These are phyloP conservation scores for Mortierella claussenii DNA, from an alignment of 192 early-diverging fungal species.

Conservation along the genomic window DNA sequence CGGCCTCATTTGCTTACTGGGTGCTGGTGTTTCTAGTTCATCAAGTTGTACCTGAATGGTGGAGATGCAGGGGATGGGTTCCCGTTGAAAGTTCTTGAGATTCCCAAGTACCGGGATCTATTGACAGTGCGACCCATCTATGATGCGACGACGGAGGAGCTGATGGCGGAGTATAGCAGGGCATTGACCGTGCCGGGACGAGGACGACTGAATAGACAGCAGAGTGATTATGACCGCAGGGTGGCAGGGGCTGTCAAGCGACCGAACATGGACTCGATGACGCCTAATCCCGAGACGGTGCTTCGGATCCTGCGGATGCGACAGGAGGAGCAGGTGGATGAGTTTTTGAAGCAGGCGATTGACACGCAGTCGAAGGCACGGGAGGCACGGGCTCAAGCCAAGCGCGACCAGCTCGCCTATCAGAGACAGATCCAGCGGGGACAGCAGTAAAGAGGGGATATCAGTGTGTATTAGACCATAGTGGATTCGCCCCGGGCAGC, in stretches of 20 bases:
- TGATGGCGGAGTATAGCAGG: conserved; percentile 70
- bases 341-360: conserved; percentile 50
- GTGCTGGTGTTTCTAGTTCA: conserved; percentile 53
- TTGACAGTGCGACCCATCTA: conserved; percentile 72
- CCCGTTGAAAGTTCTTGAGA: conserved; percentile 68
- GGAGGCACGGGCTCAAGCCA: conserved; percentile 34
- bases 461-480: too few relatives aligned
- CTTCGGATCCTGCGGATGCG: conserved; percentile 63
- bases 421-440: conserved; percentile 28
- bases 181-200: conserved; percentile 38
- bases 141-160: conserved; percentile 69
- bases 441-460: conserved; percentile 1
- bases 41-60: conserved; percentile 79
- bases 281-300: conserved; percentile 60
- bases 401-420: conserved; percentile 40
- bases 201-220: conserved; percentile 39
- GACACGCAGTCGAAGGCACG: conserved; percentile 40
- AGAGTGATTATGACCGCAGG: conserved; percentile 47
- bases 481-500: too few relatives aligned
- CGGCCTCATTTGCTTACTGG: neutral
- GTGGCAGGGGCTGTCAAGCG: conserved; percentile 13
- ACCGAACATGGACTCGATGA: conserved; percentile 17
- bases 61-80: conserved; percentile 75
- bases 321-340: conserved; percentile 52
- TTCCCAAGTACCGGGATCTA: conserved; percentile 72